Evolutionary conservation across 768 basidiomycete species (phyloP), one percentile per base, ranked within the genome.

Genomic region (Leccinum broughii): DNA sequence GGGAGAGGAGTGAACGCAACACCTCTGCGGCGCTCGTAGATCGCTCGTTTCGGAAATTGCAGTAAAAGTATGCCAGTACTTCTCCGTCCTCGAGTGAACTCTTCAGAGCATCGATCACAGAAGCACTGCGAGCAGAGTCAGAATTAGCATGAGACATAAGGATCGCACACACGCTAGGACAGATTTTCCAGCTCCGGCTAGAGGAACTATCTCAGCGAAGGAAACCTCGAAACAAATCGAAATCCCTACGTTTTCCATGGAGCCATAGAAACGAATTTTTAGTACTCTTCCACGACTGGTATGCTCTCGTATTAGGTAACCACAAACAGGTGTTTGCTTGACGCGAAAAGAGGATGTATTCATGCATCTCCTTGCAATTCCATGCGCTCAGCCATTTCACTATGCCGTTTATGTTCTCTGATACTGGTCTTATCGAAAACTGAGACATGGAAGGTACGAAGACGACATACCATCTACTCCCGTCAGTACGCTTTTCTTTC

Each of bases 141-240:
- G 32, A 4, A 39, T 32, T 6, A 20, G 15, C 3, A 10, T 0
- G 13, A 22, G 1, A 22, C 20, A 22, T 2, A 17, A 6, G 0
- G 20, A 0, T 8, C 2, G 6, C 6, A 58, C 60, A 13, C 46
- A 67, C 66, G 60, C 48, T 35, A 67, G 10, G 0, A 67, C 63
- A 3, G 66, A 64, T 26, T 67, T 68, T 3, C 66, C 66, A 0
- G 58, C 63, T 4, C 63, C 66, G 1, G 60, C 66, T 68, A 9
- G 28, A 51, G 41, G 1, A 22, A 14, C 1, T 0, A 17, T 3
- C 0, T 66, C 5, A 53, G 14, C 2, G 32, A 54, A 1, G 0
- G 6, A 26, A 32, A 6, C 2, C 6, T 24, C 20, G 26, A 20
- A 14, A 32, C 2, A 0, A 1, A 3, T 15, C 15, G 0, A 55